phyloP scores from a whole-genome alignment of 495 filamentous ascomycete genomes.

The Xylaria grammica region DNA sequence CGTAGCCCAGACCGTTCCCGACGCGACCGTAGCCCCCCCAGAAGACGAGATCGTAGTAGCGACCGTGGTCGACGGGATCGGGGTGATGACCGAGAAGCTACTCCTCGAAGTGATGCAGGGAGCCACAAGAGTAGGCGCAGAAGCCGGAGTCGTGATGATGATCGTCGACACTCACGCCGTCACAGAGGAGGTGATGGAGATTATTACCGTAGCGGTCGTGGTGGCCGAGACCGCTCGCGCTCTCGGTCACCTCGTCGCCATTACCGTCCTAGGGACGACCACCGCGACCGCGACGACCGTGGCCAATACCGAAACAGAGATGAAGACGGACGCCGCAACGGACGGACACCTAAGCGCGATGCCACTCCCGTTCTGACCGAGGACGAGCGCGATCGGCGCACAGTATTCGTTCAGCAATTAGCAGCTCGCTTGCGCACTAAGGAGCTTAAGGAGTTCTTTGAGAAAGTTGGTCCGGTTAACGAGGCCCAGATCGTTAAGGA shows the following conservation, averaged over 20 bases:
- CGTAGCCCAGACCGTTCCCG: constrained; percentile 60
- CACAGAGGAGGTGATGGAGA: constrained; percentile 75
- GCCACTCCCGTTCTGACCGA: constrained; percentile 74
- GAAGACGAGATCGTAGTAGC: constrained; percentile 70
- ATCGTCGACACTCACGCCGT: constrained; percentile 78
- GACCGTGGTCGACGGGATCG: constrained; percentile 50
- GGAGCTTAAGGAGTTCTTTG: constrained; percentile 93
- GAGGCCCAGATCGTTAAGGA: constrained; percentile 99
- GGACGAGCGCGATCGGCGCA: constrained; percentile 95
- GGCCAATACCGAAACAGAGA: constrained; percentile 60
- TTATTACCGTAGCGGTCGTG: constrained; percentile 70
- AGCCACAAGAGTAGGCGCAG: constrained; percentile 84
- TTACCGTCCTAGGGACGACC: constrained; percentile 73
- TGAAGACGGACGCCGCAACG: constrained; percentile 49
- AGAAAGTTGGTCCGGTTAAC: constrained; percentile 93
- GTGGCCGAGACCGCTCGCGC: constrained; percentile 67
- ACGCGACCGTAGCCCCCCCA: constrained; percentile 65
- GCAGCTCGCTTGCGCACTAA: constrained; percentile 89
- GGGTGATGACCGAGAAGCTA: constrained; percentile 60
- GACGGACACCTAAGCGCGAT: constrained; percentile 58
- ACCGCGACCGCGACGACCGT: constrained; percentile 54
- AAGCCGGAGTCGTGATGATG: constrained; percentile 81
- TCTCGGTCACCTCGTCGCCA: constrained; percentile 80
- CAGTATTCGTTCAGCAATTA: constrained; percentile 97
- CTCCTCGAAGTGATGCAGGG: constrained; percentile 77